Conservation (phyloP, 1,284 basidiomycete species). For the Paramarasmius palmivorus region DNA sequence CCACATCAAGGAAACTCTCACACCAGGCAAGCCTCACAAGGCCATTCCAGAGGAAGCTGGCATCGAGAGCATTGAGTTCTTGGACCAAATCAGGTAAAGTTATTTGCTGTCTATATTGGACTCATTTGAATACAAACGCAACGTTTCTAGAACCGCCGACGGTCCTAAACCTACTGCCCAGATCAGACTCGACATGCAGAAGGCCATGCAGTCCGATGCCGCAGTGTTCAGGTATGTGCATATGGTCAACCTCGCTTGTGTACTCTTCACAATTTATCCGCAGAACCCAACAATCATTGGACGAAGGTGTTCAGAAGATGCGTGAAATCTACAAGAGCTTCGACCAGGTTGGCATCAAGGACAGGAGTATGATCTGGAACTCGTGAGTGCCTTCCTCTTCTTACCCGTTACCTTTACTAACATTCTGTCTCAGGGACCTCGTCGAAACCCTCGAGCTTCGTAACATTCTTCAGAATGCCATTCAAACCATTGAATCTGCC, state of each 20-base stretch:
- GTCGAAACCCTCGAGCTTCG: conserved; percentile 96
- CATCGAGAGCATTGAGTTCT: conserved; percentile 81
- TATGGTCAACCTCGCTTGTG: background rate
- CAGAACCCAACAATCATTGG: conserved; percentile 88
- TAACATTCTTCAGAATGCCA: conserved; percentile 93
- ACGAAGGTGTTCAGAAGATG: conserved; percentile 91
- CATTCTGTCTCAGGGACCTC: conserved; percentile 69
- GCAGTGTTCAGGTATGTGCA: conserved; percentile 80
- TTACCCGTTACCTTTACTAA: conserved; percentile 7
- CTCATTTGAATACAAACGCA: background rate
- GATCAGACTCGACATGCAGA: conserved; percentile 96
- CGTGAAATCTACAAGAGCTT: conserved; percentile 86
- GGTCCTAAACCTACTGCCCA: conserved; percentile 88
- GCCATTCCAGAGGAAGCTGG: conserved; percentile 88
- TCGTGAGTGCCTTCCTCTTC: conserved; percentile 52
- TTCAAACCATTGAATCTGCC: conserved; percentile 95
- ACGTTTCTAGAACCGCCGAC: conserved; percentile 65
- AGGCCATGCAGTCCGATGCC: conserved; percentile 96
- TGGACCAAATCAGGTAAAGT: conserved; percentile 85
- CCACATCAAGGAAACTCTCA: conserved; percentile 92
- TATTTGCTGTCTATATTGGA: background rate
- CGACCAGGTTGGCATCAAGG: conserved; percentile 93
- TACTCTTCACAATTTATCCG: conserved; percentile 19
- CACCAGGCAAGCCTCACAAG: conserved; percentile 92
- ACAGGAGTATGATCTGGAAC: conserved; percentile 99